Evolutionary conservation across 441 rosid species (phyloP), one percentile per base, ranked within the genome.

Genomic region (Manihot esculenta): DNA sequence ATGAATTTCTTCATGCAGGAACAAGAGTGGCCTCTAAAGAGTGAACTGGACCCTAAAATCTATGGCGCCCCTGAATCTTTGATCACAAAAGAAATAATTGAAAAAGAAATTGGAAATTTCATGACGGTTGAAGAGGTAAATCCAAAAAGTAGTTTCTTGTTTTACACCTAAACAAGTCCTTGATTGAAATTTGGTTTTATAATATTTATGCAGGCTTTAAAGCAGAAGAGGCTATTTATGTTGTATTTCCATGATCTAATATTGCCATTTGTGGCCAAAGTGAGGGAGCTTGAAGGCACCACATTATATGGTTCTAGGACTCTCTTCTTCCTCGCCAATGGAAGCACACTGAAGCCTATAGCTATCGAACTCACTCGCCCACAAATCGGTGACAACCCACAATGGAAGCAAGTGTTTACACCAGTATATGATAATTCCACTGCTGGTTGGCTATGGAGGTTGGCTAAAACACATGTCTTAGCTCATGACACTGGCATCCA

Each of bases 11-110:
- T n/a, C 14, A 14, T n/a, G 27, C 64, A 87, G 97, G 94, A 88
- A 54, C 64, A 87, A 94, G 94, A 88, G 54, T 91, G 93, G 93
- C 97, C 97, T 3, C 56, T 89, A 81, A 82, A 61, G 76, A 91
- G 97, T 62, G 66, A 76, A 14, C 86, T 91, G 5, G 94, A 91
- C 62, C 85, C 89, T 7, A 42, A n/a, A 5, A 73, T 78, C 14
- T 87, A 89, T 12, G 92, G 97, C 18, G 84, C 88, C 0, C 71
- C 81, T 0, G 82, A 68, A 62, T 91, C 97, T 23, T 71, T 67
- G 21, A 83, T 91, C 66, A 89, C 94, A 12, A 69, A 62, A 44
- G 88, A 86, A 23, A 23, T 86, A 2, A 33, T 87, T 1, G 84
- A 84, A 69, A 58, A 18, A 9, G 84, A 86, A 72, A 83, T 91